Percentiles rank a stretch among this genome's conserved stretches.
phyloP scores from a whole-genome alignment of 2,329 filamentous ascomycete species.

The Ophiostoma australiae region DNA sequence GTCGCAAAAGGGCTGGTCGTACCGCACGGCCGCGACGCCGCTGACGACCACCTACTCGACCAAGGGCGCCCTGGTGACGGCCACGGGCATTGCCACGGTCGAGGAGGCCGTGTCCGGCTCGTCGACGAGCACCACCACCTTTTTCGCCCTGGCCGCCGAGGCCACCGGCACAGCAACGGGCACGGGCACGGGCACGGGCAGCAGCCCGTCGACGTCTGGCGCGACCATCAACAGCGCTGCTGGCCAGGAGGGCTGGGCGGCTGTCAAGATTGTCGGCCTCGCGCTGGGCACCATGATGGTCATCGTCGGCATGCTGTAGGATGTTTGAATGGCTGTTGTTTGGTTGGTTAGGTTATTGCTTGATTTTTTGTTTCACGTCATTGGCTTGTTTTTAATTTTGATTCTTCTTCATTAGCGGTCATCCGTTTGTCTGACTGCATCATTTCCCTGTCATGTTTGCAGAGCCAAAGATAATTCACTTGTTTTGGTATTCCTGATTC shows the following conservation, averaged over 20 bases:
- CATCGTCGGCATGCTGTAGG: constrained; percentile 32
- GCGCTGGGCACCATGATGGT: constrained; percentile 33
- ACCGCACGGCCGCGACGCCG: constrained; percentile 35
- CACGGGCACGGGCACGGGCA: background rate
- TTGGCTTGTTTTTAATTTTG: background rate
- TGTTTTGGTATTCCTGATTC: background rate
- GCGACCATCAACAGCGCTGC: background rate
- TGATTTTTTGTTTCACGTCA: background rate
- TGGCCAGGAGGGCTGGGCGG: constrained; percentile 15
- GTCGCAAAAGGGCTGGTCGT: constrained; percentile 36
- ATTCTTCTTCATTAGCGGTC: background rate
- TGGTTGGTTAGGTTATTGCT: background rate
- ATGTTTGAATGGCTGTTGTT: background rate
- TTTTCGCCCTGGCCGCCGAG: constrained; percentile 24
- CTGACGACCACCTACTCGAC: constrained; percentile 34
- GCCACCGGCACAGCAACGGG: background rate
- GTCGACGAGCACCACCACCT: constrained; percentile 33
- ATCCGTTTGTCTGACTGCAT: background rate
- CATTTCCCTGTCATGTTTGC: background rate
- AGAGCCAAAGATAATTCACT: background rate
- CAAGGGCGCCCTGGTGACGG: constrained; percentile 28
- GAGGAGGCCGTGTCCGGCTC: constrained; percentile 34
- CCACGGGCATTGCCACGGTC: constrained; percentile 31
- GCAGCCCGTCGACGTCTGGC: background rate
- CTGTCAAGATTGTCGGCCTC: constrained; percentile 30